Conservation (phyloP, 371 early-diverging fungal genomes). For the Rhizomucor pusillus region DNA sequence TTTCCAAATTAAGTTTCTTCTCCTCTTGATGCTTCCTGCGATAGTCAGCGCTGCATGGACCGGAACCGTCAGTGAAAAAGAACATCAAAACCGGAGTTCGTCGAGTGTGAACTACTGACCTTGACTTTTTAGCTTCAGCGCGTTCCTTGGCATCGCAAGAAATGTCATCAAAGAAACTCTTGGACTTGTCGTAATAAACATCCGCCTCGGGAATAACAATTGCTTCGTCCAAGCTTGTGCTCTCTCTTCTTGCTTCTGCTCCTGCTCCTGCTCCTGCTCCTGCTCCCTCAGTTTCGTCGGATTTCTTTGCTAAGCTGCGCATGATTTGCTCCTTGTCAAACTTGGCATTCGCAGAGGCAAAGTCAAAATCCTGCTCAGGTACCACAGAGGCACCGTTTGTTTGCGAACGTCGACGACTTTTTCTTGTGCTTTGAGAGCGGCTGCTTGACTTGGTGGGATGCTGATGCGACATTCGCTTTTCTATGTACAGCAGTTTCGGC, state of each 20-base stretch:
- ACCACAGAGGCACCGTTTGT: slow-evolving; percentile 1
- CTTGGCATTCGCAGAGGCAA: slow-evolving; percentile 86
- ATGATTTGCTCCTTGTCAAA: slow-evolving; percentile 81
- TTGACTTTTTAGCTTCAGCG: slow-evolving; percentile 27
- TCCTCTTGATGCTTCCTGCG: slow-evolving; percentile 75
- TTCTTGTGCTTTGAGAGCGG: background rate
- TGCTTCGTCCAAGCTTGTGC: slow-evolving; percentile 34
- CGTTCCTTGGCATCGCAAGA: slow-evolving; percentile 90
- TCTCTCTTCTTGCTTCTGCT: too few relatives aligned
- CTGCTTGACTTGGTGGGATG: background rate
- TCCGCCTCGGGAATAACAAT: slow-evolving; percentile 48
- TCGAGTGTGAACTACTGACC: slow-evolving; percentile 4
- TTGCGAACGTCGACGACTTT: background rate
- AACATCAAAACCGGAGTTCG: too few relatives aligned
- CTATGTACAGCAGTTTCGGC: background rate
- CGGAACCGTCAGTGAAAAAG: background rate
- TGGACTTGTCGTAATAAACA: slow-evolving; percentile 57
- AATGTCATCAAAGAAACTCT: slow-evolving; percentile 92
- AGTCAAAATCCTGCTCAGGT: slow-evolving; percentile 87
- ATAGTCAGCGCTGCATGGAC: slow-evolving; percentile 25
- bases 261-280: slow-evolving; percentile 9
- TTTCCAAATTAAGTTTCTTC: slow-evolving; percentile 80
- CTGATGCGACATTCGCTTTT: background rate
- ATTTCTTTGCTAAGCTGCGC: slow-evolving; percentile 61
- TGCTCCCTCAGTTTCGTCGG: background rate